Conservation (phyloP, 2,329 filamentous ascomycete species). For the Orbilia ellipsospora region DNA sequence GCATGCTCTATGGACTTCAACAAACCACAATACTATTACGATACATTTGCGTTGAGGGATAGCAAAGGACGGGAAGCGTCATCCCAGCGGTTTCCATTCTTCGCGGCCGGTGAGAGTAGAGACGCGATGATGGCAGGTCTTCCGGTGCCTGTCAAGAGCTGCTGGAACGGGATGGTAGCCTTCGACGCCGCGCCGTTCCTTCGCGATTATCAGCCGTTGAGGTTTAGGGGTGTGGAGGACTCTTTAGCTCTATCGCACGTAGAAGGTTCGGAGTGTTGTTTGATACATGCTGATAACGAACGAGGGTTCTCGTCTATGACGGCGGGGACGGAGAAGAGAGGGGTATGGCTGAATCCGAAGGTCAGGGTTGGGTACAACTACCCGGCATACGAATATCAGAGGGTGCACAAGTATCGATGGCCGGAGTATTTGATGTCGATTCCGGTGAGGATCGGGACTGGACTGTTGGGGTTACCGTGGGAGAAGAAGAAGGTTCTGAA, state of each 20-base stretch:
- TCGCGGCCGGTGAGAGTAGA: conserved; percentile 66
- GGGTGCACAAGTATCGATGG: conserved; percentile 63
- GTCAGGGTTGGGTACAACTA: conserved; percentile 75
- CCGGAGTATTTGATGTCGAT: conserved; percentile 67
- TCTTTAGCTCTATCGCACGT: conserved; percentile 72
- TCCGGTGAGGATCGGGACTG: conserved; percentile 61
- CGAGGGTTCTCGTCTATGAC: conserved; percentile 59
- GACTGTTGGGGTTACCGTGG: conserved; percentile 62
- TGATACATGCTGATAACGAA: conserved; percentile 78
- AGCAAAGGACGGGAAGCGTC: conserved; percentile 66
- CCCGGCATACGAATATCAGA: conserved; percentile 66
- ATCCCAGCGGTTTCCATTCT: conserved; percentile 72
- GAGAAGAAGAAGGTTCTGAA: conserved; percentile 62
- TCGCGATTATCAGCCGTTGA: conserved; percentile 63
- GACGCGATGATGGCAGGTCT: conserved; percentile 67
- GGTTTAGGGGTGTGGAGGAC: conserved; percentile 74
- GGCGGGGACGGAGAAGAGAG: conserved; percentile 60
- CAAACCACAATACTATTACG: conserved; percentile 69
- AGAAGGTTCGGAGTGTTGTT: conserved; percentile 82
- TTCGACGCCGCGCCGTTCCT: conserved; percentile 71
- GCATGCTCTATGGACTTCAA: conserved; percentile 73
- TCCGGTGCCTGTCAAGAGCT: conserved; percentile 72
- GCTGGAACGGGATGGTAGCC: conserved; percentile 74
- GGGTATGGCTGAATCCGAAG: conserved; percentile 76
- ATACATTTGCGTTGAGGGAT: conserved; percentile 73